Base-by-base conservation (phyloP, 2,329 filamentous ascomycete species). In the Fusarium sp. region DNA sequence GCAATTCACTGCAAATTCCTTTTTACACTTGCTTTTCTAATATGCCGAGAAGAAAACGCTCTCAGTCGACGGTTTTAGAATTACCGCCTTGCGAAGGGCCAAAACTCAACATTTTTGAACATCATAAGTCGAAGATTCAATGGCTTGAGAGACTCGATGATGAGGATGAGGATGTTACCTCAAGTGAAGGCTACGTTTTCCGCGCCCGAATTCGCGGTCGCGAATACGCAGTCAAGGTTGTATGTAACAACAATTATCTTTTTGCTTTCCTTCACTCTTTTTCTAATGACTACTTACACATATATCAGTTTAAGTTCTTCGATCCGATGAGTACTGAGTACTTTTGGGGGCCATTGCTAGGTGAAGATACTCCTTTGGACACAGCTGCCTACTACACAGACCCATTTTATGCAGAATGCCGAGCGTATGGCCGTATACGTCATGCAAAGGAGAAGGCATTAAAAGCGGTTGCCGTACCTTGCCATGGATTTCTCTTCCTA, bases 301-400 rank as follows among this genome's bases (percentile, higher is more conserved):
- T n/a, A n/a, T n/a, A n/a, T n/a, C n/a, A n/a, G n/a, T 73, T 72
- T 53, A 73, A 69, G 19, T 72, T 72, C 42, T 66, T 55, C 15
- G 53, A 73, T 22, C 70, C 70, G 1, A 44, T 33, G 50, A 60
- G 45, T n/a, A 36, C 10, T 8, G 52, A 70, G 13, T 53, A 60
- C 57, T 73, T 58, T 46, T 73, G 70, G 70, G 66, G 59, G 3
- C 66, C 63, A 19, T 14, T 65, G 2, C 3, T 73, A 11, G 64
- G 63, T 31, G 31, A 63, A 43, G 54, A 71, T 8, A 60, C 60
- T 3, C 24, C 58, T 7, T 26, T 65, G 14, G 49, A 71, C 8
- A 62, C 46, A 3, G 63, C 47, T 10, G 60, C 70, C 7, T 73
- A 61, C 40, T 73, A 72, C 26, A 72, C 60, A 50, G 71, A 72